Evolutionary conservation across 1,284 basidiomycete species (phyloP).

Genomic region (Ceratobasidium sp.): DNA sequence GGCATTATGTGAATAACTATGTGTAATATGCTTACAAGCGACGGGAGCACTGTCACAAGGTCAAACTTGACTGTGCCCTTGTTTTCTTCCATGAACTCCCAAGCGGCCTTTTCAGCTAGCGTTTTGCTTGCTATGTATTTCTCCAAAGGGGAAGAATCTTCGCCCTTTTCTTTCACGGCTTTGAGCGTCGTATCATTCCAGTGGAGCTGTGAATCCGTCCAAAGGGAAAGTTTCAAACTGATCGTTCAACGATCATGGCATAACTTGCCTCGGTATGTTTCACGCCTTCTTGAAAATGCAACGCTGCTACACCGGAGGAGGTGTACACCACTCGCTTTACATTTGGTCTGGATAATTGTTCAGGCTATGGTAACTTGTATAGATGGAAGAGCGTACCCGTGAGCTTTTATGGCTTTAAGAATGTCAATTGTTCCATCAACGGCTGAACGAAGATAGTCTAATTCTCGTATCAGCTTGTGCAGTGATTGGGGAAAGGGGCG

Average conservation of each 20-base stretch:
- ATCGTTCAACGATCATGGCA: no score
- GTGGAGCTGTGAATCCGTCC: neutral
- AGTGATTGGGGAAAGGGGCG: neutral
- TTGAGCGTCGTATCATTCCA: slow-evolving; percentile 35
- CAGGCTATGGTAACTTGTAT: neutral
- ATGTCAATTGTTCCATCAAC: slow-evolving; percentile 37
- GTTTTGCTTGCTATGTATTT: slow-evolving; percentile 45
- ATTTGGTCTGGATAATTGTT: neutral
- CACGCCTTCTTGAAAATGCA: neutral
- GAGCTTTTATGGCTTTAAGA: slow-evolving; percentile 30
- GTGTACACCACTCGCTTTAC: slow-evolving; percentile 41
- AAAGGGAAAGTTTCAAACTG: neutral
- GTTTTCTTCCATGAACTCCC: slow-evolving; percentile 50
- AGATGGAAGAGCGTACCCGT: slow-evolving; percentile 2
- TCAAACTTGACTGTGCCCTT: slow-evolving; percentile 48
- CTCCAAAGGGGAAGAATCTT: neutral
- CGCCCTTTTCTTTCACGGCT: slow-evolving; percentile 28
- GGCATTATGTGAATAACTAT: no score
- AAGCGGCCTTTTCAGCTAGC: slow-evolving; percentile 47
- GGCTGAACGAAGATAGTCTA: slow-evolving; percentile 35
- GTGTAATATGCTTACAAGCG: slow-evolving; percentile 44
- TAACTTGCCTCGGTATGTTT: slow-evolving; percentile 26
- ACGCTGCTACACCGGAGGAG: slow-evolving; percentile 15
- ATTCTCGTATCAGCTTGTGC: neutral
- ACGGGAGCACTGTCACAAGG: slow-evolving; percentile 47